A percentile compares a stretch with the other conserved stretches of the same genome.
phyloP scores from a whole-genome alignment of 176 grass and related monocot genomes.

The Juncus inflexus region DNA sequence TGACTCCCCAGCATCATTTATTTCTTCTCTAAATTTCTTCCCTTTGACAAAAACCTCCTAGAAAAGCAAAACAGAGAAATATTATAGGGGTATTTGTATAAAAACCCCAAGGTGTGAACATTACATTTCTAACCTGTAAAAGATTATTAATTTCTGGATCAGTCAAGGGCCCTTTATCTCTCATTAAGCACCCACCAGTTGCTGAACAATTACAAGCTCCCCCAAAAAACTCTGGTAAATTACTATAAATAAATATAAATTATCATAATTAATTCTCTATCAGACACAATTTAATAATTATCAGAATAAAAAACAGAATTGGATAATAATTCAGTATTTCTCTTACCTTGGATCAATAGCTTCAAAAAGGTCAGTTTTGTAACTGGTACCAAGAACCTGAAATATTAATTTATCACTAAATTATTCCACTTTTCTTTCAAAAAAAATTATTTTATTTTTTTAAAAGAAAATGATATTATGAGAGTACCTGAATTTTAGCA shows the following conservation, averaged over 20 bases:
- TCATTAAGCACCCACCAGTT: slow-evolving; percentile 61
- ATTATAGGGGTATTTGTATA: slow-evolving; percentile 18
- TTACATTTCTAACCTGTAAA: slow-evolving; percentile 54
- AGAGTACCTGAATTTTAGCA: slow-evolving; percentile 68
- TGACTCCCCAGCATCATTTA: slow-evolving; percentile 15
- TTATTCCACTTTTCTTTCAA: slow-evolving; percentile 11
- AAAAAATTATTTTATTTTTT: too few relatives aligned
- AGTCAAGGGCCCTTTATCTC: slow-evolving; percentile 88
- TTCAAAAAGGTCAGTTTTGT: slow-evolving; percentile 55
- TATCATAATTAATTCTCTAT: neutral
- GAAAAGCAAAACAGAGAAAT: slow-evolving; percentile 28
- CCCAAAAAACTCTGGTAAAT: slow-evolving; percentile 82
- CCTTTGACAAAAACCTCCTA: slow-evolving; percentile 46
- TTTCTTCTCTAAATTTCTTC: slow-evolving; percentile 23
- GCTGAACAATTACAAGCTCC: slow-evolving; percentile 69
- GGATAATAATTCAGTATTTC: neutral
- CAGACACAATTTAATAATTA: slow-evolving; percentile 22
- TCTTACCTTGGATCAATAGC: slow-evolving; percentile 74
- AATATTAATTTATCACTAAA: slow-evolving; percentile 23
- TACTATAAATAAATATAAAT: slow-evolving; percentile 46
- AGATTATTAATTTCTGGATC: slow-evolving; percentile 39
- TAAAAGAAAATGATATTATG: slow-evolving; percentile 18
- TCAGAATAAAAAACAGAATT: slow-evolving; percentile 8
- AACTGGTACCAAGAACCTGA: slow-evolving; percentile 71
- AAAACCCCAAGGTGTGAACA: neutral